Percentiles rank a stretch among this genome's conserved stretches.
Conservation (phyloP, 108 stramenopile species). For the Skeletonema costatum region DNA sequence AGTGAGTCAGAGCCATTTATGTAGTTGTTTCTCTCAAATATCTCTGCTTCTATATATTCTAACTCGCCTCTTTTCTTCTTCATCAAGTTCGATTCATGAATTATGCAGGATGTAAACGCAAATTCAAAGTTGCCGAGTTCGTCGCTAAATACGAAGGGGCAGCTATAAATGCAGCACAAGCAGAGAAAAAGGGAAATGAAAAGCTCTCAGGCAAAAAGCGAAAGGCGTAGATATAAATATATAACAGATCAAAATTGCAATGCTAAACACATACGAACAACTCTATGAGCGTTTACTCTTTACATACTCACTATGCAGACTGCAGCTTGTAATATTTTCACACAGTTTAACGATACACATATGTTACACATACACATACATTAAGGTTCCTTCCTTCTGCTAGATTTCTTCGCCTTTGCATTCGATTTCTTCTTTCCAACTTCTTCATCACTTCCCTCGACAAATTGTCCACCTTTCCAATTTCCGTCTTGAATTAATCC, state of each 20-base stretch:
- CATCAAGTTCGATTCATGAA: slow-evolving; percentile 85
- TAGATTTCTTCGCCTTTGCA: slow-evolving; percentile 1
- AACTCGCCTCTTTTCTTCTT: background rate
- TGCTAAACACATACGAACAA: too few relatives aligned
- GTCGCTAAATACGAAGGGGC: slow-evolving; percentile 73
- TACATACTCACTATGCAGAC: too few relatives aligned
- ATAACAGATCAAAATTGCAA: background rate
- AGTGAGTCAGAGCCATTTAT: slow-evolving; percentile 64
- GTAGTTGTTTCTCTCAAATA: background rate
- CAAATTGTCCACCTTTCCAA: slow-evolving; percentile 41
- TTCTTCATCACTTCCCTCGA: slow-evolving; percentile 33
- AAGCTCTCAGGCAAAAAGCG: slow-evolving; percentile 39
- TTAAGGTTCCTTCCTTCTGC: background rate
- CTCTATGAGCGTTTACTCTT: too few relatives aligned
- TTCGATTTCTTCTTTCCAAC: background rate
- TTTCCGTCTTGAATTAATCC: slow-evolving; percentile 48
- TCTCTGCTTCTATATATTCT: background rate
- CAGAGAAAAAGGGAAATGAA: slow-evolving; percentile 20
- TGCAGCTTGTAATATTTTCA: too few relatives aligned
- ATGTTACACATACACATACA: background rate
- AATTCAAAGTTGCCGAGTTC: slow-evolving; percentile 92
- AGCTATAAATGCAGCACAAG: slow-evolving; percentile 66
- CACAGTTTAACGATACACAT: too few relatives aligned
- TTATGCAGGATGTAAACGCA: slow-evolving; percentile 94
- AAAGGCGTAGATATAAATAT: slow-evolving; percentile 6